Conservation (phyloP, 495 filamentous ascomycete species). For the Hyaloscypha hepaticicola region DNA sequence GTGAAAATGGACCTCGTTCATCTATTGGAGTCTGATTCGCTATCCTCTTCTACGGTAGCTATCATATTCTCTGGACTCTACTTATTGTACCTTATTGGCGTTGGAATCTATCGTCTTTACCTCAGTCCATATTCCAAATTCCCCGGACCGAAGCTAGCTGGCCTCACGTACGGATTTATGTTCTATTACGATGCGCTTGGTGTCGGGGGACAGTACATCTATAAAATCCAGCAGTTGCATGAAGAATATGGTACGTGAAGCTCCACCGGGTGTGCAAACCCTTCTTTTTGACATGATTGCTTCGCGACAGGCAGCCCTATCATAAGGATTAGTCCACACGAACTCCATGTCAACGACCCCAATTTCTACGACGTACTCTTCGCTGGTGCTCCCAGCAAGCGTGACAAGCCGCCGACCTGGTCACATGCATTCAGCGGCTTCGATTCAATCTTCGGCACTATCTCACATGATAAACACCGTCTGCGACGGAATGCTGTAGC, state of each 20-base stretch:
- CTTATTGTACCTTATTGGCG: background rate
- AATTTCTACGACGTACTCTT: slow-evolving; percentile 36
- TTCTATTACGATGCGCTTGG: slow-evolving; percentile 46
- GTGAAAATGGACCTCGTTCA: too few species aligned
- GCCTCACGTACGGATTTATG: slow-evolving; percentile 47
- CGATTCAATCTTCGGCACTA: slow-evolving; percentile 34
- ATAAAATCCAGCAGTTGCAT: slow-evolving; percentile 48
- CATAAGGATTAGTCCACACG: slow-evolving; percentile 51
- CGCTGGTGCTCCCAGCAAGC: background rate
- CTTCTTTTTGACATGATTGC: background rate
- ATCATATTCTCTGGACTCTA: background rate
- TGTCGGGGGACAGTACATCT: slow-evolving; percentile 37
- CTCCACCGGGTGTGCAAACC: background rate
- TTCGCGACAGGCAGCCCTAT: slow-evolving; percentile 39
- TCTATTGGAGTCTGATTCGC: too few species aligned
- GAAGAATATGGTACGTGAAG: slow-evolving; percentile 42
- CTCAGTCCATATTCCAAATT: slow-evolving; percentile 50
- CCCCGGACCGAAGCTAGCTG: slow-evolving; percentile 54
- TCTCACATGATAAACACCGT: slow-evolving; percentile 36
- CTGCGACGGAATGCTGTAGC: slow-evolving; percentile 31
- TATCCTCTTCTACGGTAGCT: too few species aligned
- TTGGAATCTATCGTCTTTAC: slow-evolving; percentile 46
- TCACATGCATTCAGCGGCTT: slow-evolving; percentile 22
- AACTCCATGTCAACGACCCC: slow-evolving; percentile 50
- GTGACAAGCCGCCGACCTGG: slow-evolving; percentile 14